phyloP scores from a whole-genome alignment of 108 stramenopile genomes.

The Discostella stelligeroides region DNA sequence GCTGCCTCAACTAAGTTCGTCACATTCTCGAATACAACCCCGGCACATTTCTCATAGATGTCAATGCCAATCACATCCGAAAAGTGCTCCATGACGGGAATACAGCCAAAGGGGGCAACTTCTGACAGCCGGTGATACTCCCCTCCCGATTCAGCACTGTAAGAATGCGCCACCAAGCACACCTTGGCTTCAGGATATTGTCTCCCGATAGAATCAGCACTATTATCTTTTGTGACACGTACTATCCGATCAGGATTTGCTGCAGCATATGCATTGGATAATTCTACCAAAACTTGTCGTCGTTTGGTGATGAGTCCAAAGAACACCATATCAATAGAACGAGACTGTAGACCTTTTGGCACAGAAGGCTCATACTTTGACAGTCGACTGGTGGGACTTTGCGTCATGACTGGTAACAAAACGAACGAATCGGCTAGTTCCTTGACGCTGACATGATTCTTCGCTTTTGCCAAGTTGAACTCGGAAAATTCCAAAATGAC shows the following conservation, averaged over 20 bases:
- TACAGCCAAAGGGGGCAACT: constrained; percentile 19
- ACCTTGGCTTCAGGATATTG: constrained; percentile 12
- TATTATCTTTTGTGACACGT: not conserved
- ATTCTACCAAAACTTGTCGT: not conserved
- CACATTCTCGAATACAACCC: not conserved
- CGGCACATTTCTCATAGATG: not conserved
- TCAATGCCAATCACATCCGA: constrained; percentile 12
- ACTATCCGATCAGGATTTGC: not conserved
- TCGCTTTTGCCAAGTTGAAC: constrained; percentile 1
- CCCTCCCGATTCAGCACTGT: constrained; percentile 8
- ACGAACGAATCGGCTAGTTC: not conserved
- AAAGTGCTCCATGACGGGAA: constrained; percentile 17
- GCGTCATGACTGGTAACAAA: constrained; percentile 18
- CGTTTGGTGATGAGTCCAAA: constrained; percentile 3
- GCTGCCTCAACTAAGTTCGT: not conserved
- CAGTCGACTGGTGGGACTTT: constrained; percentile 8
- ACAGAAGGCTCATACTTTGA: not conserved
- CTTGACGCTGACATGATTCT: not conserved
- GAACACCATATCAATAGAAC: constrained; percentile 6
- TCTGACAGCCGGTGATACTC: constrained; percentile 27
- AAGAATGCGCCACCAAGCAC: constrained; percentile 18
- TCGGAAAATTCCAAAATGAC: constrained; percentile 17
- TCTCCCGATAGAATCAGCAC: not conserved
- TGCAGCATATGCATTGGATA: not conserved
- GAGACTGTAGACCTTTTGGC: constrained; percentile 2